Evolutionary conservation across 805 yeast genomes (phyloP).

Genomic region (Saturnispora quitensis): DNA sequence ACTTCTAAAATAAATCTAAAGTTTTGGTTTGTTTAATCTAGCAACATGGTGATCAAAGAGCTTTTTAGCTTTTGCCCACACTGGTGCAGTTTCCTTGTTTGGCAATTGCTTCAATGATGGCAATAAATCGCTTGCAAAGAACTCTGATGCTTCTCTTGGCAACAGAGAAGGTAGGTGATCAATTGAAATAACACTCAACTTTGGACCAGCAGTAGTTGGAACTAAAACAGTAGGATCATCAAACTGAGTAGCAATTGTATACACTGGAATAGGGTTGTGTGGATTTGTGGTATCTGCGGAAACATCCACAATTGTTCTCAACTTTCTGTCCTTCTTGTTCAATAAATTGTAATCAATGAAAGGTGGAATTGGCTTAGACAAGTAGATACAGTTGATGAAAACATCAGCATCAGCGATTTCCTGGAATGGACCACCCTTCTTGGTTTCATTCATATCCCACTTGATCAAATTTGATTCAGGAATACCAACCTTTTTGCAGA

Average conservation of each 20-base stretch:
- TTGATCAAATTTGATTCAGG: conserved; percentile 75
- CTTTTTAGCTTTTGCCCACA: conserved; percentile 84
- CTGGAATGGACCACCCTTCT: conserved; percentile 92
- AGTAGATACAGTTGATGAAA: conserved; percentile 92
- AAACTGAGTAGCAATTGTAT: conserved; percentile 82
- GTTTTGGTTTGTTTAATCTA: conserved; percentile 46
- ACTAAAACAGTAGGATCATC: conserved; percentile 85
- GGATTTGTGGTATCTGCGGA: conserved; percentile 99
- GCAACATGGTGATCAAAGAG: conserved; percentile 79
- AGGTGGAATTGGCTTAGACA: conserved; percentile 90
- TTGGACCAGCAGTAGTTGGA: conserved; percentile 70
- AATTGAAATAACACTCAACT: conserved; percentile 83
- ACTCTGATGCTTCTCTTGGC: conserved; percentile 96
- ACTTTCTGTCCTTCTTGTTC: conserved; percentile 58
- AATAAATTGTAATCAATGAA: conserved; percentile 65
- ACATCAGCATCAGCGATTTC: conserved; percentile 85
- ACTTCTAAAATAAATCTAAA: conserved; percentile 15
- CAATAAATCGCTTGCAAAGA: conserved; percentile 74
- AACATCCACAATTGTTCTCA: conserved; percentile 92
- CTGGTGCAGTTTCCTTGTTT: conserved; percentile 72
- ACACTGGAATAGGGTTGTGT: conserved; percentile 95
- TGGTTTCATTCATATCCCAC: conserved; percentile 98
- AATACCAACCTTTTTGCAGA: conserved; percentile 73
- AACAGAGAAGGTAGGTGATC: conserved; percentile 93
- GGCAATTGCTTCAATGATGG: conserved; percentile 85